phyloP scores from a whole-genome alignment of 2,329 filamentous ascomycete species.

The Gaeumannomyces tritici region DNA sequence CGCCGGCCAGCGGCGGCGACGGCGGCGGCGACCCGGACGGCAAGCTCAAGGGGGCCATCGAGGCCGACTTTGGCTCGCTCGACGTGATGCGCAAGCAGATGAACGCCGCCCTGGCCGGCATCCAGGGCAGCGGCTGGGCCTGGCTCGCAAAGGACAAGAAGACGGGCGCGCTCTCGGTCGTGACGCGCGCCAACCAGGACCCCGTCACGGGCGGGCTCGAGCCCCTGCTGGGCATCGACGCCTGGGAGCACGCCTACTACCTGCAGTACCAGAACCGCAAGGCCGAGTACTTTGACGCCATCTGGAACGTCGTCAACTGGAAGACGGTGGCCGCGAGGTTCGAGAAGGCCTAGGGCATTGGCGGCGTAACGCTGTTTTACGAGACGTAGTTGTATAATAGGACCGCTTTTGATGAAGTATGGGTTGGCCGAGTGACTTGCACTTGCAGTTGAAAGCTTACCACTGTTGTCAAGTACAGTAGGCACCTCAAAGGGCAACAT shows the following conservation, averaged over 20 bases:
- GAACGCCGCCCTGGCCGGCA: conserved; percentile 57
- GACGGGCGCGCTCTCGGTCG: conserved; percentile 51
- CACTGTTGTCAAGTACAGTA: no score
- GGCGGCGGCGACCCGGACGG: conserved; percentile 51
- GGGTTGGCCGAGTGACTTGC: background rate
- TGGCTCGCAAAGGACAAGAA: conserved; percentile 71
- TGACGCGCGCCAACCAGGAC: conserved; percentile 78
- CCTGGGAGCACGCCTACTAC: conserved; percentile 96
- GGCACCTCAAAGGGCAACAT: no score
- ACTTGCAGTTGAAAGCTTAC: background rate
- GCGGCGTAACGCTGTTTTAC: background rate
- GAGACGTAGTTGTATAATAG: background rate
- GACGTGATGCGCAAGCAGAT: conserved; percentile 57
- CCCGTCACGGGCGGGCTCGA: conserved; percentile 75
- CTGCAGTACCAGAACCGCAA: conserved; percentile 95
- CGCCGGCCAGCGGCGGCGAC: conserved; percentile 46
- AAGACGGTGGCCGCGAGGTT: conserved; percentile 77
- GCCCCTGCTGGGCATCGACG: conserved; percentile 82
- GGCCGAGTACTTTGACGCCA: conserved; percentile 86
- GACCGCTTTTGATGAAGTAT: background rate
- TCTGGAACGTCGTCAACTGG: conserved; percentile 97
- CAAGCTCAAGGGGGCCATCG: conserved; percentile 55
- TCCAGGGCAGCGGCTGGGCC: conserved; percentile 85
- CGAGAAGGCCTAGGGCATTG: background rate
- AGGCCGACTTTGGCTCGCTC: conserved; percentile 58